Evolutionary conservation across 192 early-diverging fungal species (phyloP).

Genomic region (Backusella westeae): DNA sequence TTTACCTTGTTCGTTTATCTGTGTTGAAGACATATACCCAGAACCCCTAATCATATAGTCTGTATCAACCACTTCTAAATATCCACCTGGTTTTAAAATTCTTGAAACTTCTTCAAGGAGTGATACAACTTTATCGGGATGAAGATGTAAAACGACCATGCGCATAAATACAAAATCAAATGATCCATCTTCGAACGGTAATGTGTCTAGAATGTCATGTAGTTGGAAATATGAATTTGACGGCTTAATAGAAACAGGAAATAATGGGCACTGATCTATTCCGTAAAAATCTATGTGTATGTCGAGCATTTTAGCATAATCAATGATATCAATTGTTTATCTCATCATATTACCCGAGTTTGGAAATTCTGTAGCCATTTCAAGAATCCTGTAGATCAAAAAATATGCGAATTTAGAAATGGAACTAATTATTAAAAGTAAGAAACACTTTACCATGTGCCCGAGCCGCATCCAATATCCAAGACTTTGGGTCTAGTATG

Average conservation of each 20-base stretch:
- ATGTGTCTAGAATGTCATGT: background rate
- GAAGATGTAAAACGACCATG: constrained; percentile 9
- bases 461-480: constrained; percentile 16
- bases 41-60: constrained; percentile 7
- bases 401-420: background rate
- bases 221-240: constrained; percentile 27
- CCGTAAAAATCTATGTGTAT: constrained; percentile 27
- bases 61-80: constrained; percentile 27
- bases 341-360: constrained; percentile 6
- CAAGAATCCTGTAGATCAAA: constrained; percentile 21
- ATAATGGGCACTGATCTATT: constrained; percentile 29
- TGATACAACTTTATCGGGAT: background rate
- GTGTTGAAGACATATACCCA: background rate
- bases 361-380: constrained; percentile 36
- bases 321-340: background rate
- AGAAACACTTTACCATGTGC: background rate
- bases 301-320: background rate
- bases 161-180: constrained; percentile 23
- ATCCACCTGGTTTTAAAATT: constrained; percentile 24
- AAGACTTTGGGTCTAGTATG: constrained; percentile 1
- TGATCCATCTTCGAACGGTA: background rate
- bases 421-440: background rate
- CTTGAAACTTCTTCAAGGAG: constrained; percentile 18
- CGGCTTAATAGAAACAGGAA: constrained; percentile 30
- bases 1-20: constrained; percentile 13